These are phyloP conservation scores for Escallonia herrerae DNA, from an alignment of 129 eudicot species.

Conservation along the genomic window DNA sequence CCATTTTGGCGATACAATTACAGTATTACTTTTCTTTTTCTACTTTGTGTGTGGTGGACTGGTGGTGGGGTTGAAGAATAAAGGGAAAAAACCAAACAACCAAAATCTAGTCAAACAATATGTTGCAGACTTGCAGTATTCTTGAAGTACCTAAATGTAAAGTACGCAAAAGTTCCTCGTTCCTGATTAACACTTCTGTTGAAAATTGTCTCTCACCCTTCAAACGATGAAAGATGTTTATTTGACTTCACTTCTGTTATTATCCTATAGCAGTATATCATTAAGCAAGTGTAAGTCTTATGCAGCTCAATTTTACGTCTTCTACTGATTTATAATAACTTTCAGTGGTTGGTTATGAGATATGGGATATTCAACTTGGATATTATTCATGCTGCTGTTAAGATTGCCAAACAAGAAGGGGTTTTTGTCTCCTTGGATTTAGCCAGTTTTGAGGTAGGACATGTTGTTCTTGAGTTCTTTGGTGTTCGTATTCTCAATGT, in stretches of 20 bases:
- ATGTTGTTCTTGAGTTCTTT: background rate
- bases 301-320: background rate
- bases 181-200: too few relatives aligned
- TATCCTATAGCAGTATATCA: too few relatives aligned
- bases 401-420: slow-evolving; percentile 83
- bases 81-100: too few relatives aligned
- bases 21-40: too few relatives aligned
- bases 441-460: slow-evolving; percentile 94
- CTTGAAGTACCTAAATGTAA: too few relatives aligned
- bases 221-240: background rate
- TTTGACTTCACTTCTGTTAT: background rate
- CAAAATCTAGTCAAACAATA: too few relatives aligned
- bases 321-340: background rate
- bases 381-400: slow-evolving; percentile 63
- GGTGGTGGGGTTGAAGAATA: too few relatives aligned
- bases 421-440: slow-evolving; percentile 78
- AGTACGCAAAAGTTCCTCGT: too few relatives aligned
- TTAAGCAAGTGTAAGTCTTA: background rate
- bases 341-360: slow-evolving; percentile 94
- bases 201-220: background rate
- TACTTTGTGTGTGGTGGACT: too few relatives aligned
- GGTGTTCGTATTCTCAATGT: background rate
- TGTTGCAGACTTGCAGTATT: too few relatives aligned
- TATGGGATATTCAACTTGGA: slow-evolving; percentile 69
- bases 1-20: background rate